Conservation (phyloP, 2,329 filamentous ascomycete species). For the Trichoderma oligosporum region DNA sequence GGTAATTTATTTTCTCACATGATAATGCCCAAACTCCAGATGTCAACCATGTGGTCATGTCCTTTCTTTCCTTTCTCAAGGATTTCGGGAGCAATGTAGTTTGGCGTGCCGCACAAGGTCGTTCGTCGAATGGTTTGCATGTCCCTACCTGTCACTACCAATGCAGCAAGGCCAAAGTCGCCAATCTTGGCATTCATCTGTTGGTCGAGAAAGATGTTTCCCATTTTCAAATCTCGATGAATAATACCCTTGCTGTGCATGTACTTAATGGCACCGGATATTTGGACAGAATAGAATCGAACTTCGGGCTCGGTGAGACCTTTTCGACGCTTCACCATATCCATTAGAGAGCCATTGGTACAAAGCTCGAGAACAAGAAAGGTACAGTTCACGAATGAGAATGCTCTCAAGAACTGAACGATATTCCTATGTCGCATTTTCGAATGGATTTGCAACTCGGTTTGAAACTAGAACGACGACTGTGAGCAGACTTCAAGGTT, state of each 20-base stretch:
- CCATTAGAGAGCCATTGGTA: conserved; percentile 92
- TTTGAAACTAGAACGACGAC: conserved; percentile 55
- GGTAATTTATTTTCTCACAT: conserved; percentile 55
- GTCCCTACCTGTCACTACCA: conserved; percentile 87
- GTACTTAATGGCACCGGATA: conserved; percentile 96
- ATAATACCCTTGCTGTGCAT: conserved; percentile 95
- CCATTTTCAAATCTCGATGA: conserved; percentile 95
- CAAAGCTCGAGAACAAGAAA: conserved; percentile 94
- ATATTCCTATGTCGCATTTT: conserved; percentile 97
- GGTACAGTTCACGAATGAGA: conserved; percentile 82
- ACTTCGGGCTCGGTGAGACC: conserved; percentile 92
- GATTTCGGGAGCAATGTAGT: conserved; percentile 97
- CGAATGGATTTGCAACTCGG: conserved; percentile 94
- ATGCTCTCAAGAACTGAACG: conserved; percentile 91
- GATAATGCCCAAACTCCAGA: conserved; percentile 97
- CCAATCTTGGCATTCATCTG: conserved; percentile 98
- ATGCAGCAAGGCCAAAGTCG: conserved; percentile 90
- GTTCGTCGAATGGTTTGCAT: conserved; percentile 80
- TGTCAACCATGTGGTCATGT: conserved; percentile 95
- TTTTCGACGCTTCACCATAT: conserved; percentile 91
- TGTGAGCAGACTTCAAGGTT: neutral
- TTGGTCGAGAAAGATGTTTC: conserved; percentile 91
- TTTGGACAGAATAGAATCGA: conserved; percentile 87
- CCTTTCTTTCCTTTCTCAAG: conserved; percentile 90
- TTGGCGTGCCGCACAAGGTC: conserved; percentile 93